Evolutionary conservation across 2,329 filamentous ascomycete species (phyloP), one percentile per base, ranked within the genome.

Genomic region (Beauveria australis): DNA sequence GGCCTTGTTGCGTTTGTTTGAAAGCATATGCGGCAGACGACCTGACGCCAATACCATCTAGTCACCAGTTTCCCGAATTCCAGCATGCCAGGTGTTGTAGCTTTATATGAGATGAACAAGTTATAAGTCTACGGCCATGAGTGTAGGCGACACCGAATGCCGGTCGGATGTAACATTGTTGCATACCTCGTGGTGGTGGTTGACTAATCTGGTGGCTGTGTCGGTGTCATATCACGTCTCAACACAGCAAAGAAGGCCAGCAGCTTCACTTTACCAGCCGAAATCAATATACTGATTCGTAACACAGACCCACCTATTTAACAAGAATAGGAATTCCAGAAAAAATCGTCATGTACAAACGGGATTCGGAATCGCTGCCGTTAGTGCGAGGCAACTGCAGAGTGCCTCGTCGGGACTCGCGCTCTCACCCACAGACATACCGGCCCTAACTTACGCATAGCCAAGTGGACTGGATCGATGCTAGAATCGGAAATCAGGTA

Each of bases 361-460:
- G 58, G 58, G 51, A 54, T 60, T 60, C 58, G 58, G 58, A 22
- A 54, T 44, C 22, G n/a, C 37, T 43, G 19, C 58, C 58, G 58
- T 7, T 60, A 60, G 58, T 22, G 58, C 51, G 43, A 54, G 51
- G 51, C 43, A 54, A 24, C 49, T 47, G 7, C 51, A 44, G 19
- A 12, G n/a, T 49, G 58, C 41, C 30, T 60, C 28, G 41, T 37
- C 58, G 41, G 57, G 48, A 22, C 48, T 53, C 49, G 49, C 57
- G 19, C 28, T n/a, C 14, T 18, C 5, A 24, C 12, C 28, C 19
- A 26, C 19, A 30, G 30, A 33, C 37, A 37, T 9, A 7, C 26
- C 37, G 28, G 40, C 16, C 56, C 41, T 52, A 37, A 51, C 51
- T 12, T 24, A 30, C 4, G 33, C 33, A 22, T 43, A 14, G 19